Evolutionary conservation across 164 flowering plant species (phyloP), one percentile per base, ranked within the genome.

Genomic region (Chimonanthus salicifolius): DNA sequence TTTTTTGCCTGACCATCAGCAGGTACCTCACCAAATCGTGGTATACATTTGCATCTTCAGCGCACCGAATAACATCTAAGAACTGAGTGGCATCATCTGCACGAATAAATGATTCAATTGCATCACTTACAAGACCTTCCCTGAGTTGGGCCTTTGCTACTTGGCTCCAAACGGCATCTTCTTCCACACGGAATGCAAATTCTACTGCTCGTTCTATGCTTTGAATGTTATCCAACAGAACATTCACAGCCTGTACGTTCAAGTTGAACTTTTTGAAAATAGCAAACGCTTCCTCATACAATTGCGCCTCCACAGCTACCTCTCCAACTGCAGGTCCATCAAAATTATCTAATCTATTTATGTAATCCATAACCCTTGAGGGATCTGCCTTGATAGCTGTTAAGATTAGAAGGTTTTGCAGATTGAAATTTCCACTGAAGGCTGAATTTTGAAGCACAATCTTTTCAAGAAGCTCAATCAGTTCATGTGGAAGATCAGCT

Each of bases 241-340:
- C 99, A 88, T 96, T 91, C 45, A 92, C 99, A 78, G 99, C 98
- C 76, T 92, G 97, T 54, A 96, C 98, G 80, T 92, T 96, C 85
- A 96, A 85, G 84, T 92, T 96, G 77, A 96, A 96, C 86, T 96
- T 96, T 88, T 94, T 96, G 80, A 96, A 96, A 73, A 96, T 94
- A 46, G 97, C 91, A 88, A 85, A 94, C 21, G 96, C 99, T 81
- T 96, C 99, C 81, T 96, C 99, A 80, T 84, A 94, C 18, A 96
- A 78, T 76, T 89, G 91, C 62, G 97, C 97, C 82, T 96, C 99
- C 75, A 96, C 99, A 70, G 99, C 99, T 68, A 96, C 93, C 78
- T 94, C 99, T 58, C 99, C 99, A 76, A 96, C 96, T 13, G 98
- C 97, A 75, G 99, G 99, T 65, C 99, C 99, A 85, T 96, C 99